A percentile compares a stretch with the other conserved stretches of the same genome.
Conservation (phyloP, 2,329 filamentous ascomycete species). For the Berkeleyomyces rouxiae region DNA sequence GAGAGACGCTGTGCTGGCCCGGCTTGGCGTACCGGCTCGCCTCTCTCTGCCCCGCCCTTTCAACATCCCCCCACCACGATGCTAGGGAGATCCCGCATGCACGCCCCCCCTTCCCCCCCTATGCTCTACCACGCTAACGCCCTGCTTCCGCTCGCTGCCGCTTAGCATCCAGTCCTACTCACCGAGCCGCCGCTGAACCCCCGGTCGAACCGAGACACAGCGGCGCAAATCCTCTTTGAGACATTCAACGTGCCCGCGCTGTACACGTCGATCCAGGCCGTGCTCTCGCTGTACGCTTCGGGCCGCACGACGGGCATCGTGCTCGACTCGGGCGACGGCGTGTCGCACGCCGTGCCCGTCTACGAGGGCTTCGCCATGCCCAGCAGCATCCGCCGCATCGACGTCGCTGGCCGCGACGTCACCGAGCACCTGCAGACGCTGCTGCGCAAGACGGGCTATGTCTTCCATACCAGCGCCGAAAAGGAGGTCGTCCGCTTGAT, state of each 20-base stretch:
- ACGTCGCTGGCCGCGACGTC: conserved; percentile 88
- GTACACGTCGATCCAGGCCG: conserved; percentile 93
- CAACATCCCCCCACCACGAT: too few species aligned
- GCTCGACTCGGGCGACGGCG: conserved; percentile 85
- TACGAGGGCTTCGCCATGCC: conserved; percentile 97
- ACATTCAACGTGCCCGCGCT: conserved; percentile 96
- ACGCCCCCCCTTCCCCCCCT: not conserved
- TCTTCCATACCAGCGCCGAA: conserved; percentile 95
- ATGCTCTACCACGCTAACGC: not conserved
- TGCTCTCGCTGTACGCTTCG: conserved; percentile 87
- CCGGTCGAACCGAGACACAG: conserved; percentile 84
- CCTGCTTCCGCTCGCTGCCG: conserved; percentile 15
- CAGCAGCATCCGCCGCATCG: conserved; percentile 85
- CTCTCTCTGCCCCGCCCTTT: not conserved
- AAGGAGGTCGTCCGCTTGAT: conserved; percentile 97
- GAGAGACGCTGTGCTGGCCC: not conserved
- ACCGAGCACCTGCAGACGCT: conserved; percentile 89
- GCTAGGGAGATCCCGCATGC: not conserved
- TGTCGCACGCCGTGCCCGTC: conserved; percentile 92
- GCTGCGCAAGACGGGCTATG: conserved; percentile 77
- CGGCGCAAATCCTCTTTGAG: conserved; percentile 94
- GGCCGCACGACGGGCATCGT: conserved; percentile 93
- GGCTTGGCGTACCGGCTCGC: too few species aligned
- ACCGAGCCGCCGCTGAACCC: conserved; percentile 95
- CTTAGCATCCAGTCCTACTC: conserved; percentile 77